Base-by-base conservation (phyloP, 2,329 filamentous ascomycete genomes). In the Alternaria ethzedia region DNA sequence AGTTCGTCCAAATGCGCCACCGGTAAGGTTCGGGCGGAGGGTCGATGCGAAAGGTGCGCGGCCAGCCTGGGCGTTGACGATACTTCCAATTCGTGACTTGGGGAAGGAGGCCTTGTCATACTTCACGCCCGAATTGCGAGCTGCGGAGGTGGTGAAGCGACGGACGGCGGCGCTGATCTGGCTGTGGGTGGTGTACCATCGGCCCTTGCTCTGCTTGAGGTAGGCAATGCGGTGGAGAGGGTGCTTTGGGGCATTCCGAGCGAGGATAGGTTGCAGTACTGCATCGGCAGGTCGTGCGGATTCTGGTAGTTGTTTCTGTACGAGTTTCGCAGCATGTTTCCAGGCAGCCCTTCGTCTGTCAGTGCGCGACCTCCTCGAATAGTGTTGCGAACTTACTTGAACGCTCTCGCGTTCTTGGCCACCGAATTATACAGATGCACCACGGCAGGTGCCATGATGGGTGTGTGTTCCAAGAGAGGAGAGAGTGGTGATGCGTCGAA, bases 21-120 rank as follows among this genome's bases (percentile, higher is more conserved):
- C 95, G 0, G 94, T 97, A 68, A 98, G 83, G 76, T 97, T 98
- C 3, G 96, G 96, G 36, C 96, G 91, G 36, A 99, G 88, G 1
- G 94, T 91, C 54, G 90, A 93, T 5, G 94, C 91, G 79, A 98
- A 98, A 0, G 95, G 95, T 28, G 94, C 90, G 54, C 92, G 89
- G 26, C 89, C 89, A 15, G 92, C 89, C 62, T 91, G 86, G 65
- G 89, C 87, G 30, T 84, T 85, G 59, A 91, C 82, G 20, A 86
- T 85, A 17, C 83, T 80, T 23, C 84, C 84, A 58, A 89, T 84
- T 5, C 83, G 83, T 25, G 89, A 90, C 59, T 83, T 84, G 32
- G 86, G 86, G 54, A 87, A 86, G 2, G 84, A 82, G 25, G 85
- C 78, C 50, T 84, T 83, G 54, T 86, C 83, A 44, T 83, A 83